Conservation (phyloP, 768 basidiomycete species). For the Trametes elegans region DNA sequence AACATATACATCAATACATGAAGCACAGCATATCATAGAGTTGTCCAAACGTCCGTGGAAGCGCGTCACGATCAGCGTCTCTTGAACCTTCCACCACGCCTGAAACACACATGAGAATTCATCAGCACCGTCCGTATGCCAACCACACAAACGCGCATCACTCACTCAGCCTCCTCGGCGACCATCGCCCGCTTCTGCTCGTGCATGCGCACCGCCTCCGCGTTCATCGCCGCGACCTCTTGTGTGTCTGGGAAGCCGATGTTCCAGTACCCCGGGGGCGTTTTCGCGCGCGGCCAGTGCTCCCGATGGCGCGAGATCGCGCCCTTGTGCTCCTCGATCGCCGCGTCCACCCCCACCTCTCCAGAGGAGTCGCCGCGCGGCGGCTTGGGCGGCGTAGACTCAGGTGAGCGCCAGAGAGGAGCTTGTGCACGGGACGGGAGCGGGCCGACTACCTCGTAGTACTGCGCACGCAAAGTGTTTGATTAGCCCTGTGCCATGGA, state of each 20-base stretch:
- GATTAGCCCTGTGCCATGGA: background rate
- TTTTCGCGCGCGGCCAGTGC: constrained; percentile 66
- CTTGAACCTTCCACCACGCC: background rate
- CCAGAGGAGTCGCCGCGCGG: constrained; percentile 9
- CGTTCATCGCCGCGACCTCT: constrained; percentile 74
- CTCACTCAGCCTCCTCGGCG: constrained; percentile 58
- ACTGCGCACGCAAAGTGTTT: constrained; percentile 43
- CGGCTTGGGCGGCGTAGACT: constrained; percentile 22
- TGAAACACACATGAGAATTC: background rate
- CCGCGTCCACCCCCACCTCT: constrained; percentile 27
- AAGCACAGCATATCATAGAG: no score
- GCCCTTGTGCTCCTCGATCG: constrained; percentile 55
- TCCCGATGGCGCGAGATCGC: constrained; percentile 71
- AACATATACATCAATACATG: no score
- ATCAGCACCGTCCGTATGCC: background rate
- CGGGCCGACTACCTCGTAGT: constrained; percentile 74
- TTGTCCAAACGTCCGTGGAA: no score
- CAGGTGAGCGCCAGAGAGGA: constrained; percentile 72
- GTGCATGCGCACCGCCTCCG: constrained; percentile 70
- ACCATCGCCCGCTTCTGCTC: constrained; percentile 57
- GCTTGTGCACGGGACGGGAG: constrained; percentile 62
- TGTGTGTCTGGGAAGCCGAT: constrained; percentile 91
- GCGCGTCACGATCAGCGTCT: background rate
- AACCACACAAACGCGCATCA: background rate
- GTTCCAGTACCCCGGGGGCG: constrained; percentile 87